phyloP scores from a whole-genome alignment of 2,329 filamentous ascomycete species.

The Cladophialophora exuberans region DNA sequence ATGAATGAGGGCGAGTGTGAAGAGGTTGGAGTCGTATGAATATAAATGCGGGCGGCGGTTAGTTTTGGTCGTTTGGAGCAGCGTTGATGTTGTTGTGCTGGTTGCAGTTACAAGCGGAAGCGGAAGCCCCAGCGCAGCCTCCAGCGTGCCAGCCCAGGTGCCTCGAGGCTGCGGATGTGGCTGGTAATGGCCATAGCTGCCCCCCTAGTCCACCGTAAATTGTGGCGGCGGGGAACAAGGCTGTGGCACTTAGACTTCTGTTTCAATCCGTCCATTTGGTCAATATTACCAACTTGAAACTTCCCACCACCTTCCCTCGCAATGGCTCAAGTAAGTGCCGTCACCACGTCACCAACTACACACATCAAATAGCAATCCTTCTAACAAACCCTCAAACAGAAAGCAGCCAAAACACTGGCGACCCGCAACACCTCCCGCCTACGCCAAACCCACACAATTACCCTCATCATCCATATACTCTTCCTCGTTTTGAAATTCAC shows the following conservation, averaged over 20 bases:
- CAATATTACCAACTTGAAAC: no score
- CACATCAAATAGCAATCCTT: neutral
- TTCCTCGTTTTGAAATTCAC: constrained; percentile 74
- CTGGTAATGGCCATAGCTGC: neutral
- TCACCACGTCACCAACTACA: neutral
- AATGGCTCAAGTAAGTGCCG: constrained; percentile 3
- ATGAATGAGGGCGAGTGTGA: neutral
- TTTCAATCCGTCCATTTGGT: no score
- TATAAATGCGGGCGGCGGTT: constrained; percentile 15
- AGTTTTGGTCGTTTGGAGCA: neutral
- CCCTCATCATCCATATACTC: constrained; percentile 69
- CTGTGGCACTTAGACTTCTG: neutral
- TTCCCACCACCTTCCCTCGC: neutral
- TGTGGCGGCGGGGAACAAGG: neutral
- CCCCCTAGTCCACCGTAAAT: no score
- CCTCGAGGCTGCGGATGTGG: neutral
- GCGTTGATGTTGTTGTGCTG: constrained; percentile 18
- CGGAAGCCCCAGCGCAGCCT: constrained; percentile 5
- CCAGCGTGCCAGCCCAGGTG: neutral
- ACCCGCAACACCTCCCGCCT: constrained; percentile 77
- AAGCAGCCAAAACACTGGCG: constrained; percentile 64
- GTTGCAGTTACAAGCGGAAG: constrained; percentile 7
- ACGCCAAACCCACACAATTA: constrained; percentile 78
- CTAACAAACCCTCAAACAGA: constrained; percentile 36
- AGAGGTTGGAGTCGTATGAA: constrained; percentile 2